Evolutionary conservation across 2,329 filamentous ascomycete species (phyloP).

Genomic region (Amesomyces nigricolor): DNA sequence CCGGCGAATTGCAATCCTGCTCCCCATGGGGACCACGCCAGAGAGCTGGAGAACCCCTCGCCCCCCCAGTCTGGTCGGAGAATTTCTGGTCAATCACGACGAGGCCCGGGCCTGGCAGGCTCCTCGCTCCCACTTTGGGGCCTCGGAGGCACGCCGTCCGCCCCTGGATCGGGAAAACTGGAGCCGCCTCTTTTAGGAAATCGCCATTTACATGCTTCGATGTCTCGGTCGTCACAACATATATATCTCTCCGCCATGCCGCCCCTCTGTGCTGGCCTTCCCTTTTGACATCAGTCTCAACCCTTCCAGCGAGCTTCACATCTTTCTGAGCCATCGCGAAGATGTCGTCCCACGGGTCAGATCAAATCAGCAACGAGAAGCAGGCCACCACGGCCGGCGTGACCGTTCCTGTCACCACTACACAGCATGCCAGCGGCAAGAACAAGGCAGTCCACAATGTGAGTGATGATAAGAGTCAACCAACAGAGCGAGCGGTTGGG

Average conservation of each 20-base stretch:
- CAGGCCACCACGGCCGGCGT: neutral
- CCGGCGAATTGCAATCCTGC: slow-evolving; percentile 11
- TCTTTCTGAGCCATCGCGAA: slow-evolving; percentile 10
- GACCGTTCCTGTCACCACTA: neutral
- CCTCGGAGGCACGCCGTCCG: slow-evolving; percentile 21
- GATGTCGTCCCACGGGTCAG: slow-evolving; percentile 27
- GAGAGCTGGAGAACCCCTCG: slow-evolving; percentile 12
- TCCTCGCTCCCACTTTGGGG: slow-evolving; percentile 21
- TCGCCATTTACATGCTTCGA: neutral
- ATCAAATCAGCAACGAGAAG: slow-evolving; percentile 24
- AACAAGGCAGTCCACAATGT: slow-evolving; percentile 40
- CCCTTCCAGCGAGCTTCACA: slow-evolving; percentile 3
- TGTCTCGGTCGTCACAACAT: neutral
- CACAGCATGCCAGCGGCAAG: slow-evolving; percentile 26
- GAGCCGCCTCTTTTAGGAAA: slow-evolving; percentile 1
- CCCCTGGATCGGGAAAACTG: slow-evolving; percentile 8
- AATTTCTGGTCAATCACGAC: slow-evolving; percentile 22
- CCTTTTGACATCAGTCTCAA: slow-evolving; percentile 11
- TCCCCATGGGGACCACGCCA: slow-evolving; percentile 1
- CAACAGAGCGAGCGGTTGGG: neutral
- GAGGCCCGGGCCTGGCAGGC: slow-evolving; percentile 14
- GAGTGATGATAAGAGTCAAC: slow-evolving; percentile 18
- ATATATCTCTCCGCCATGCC: slow-evolving; percentile 11
- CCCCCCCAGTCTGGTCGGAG: slow-evolving; percentile 17
- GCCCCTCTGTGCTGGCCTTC: neutral